Conservation (phyloP, 345 rosid genomes). For the Aurinia saxatilis region DNA sequence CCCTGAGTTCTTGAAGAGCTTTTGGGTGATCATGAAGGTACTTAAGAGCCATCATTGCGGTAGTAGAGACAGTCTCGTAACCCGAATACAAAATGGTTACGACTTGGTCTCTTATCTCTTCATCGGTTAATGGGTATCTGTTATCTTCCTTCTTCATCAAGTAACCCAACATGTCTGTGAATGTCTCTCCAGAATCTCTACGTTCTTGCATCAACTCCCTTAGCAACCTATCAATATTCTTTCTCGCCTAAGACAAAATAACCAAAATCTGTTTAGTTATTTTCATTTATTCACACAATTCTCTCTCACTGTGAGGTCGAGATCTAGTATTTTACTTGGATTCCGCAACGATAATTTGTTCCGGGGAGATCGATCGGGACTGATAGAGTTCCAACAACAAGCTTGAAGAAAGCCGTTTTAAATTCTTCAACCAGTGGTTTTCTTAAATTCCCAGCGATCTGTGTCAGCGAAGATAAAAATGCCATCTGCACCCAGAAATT, state of each 20-base stretch:
- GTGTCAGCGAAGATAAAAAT: constrained; percentile 46
- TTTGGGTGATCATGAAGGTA: constrained; percentile 66
- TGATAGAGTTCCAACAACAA: constrained; percentile 70
- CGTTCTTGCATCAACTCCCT: constrained; percentile 44
- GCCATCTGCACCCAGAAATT: constrained; percentile 60
- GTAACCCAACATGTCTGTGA: constrained; percentile 58
- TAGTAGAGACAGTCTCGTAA: constrained; percentile 75
- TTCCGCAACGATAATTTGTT: constrained; percentile 58
- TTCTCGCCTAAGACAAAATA: constrained; percentile 52
- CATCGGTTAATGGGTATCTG: constrained; percentile 43
- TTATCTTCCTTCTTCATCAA: constrained; percentile 45
- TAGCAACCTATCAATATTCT: constrained; percentile 37
- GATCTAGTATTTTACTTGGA: constrained; percentile 39
- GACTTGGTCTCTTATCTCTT: constrained; percentile 64
- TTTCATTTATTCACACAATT: not conserved
- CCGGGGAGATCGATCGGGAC: constrained; percentile 76
- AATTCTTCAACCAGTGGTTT: constrained; percentile 31
- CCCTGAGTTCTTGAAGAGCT: constrained; percentile 63
- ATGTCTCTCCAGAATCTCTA: constrained; percentile 36
- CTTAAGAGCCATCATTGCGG: constrained; percentile 78
- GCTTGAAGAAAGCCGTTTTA: constrained; percentile 57
- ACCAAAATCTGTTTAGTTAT: not conserved
- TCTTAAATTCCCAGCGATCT: constrained; percentile 42
- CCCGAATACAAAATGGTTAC: constrained; percentile 71
- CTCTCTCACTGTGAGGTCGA: not conserved